A percentile compares a stretch with the other conserved stretches of the same genome.
Conservation (phyloP, 257 asterid genomes). For the Penstemon eatonii region DNA sequence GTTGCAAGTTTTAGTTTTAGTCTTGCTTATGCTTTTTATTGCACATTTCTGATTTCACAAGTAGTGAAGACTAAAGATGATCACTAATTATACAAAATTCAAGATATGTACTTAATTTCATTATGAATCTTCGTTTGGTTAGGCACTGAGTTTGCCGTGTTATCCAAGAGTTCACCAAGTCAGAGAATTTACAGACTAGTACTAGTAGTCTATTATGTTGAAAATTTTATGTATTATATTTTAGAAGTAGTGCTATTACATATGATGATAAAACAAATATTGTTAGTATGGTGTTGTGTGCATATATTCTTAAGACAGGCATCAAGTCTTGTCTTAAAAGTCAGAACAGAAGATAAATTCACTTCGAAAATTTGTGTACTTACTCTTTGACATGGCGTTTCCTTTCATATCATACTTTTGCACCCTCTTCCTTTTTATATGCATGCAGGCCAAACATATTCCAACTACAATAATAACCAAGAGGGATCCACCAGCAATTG, state of each 20-base stretch:
- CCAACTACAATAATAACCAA: slow-evolving; percentile 37
- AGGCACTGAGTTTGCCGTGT: not conserved
- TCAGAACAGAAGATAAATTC: not conserved
- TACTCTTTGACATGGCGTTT: slow-evolving; percentile 67
- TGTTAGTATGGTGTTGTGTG: no score
- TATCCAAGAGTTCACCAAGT: no score
- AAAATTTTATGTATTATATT: not conserved
- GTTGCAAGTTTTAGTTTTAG: slow-evolving; percentile 3
- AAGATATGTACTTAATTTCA: not conserved
- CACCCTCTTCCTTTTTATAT: slow-evolving; percentile 34
- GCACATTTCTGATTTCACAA: not conserved
- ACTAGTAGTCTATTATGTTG: not conserved
- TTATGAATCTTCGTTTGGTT: not conserved
- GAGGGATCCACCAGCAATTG: slow-evolving; percentile 50
- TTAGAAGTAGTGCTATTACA: not conserved
- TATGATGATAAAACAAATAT: not conserved
- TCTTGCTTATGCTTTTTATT: slow-evolving; percentile 15
- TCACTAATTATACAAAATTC: no score
- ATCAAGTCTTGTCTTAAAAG: no score
- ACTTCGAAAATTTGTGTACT: slow-evolving; percentile 23
- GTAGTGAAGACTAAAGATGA: not conserved
- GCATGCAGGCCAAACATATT: slow-evolving; percentile 37
- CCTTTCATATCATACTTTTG: slow-evolving; percentile 41
- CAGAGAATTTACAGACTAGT: no score
- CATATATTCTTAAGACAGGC: no score